phyloP scores from a whole-genome alignment of 768 basidiomycete genomes.

The Lactarius pseudohatsudake region DNA sequence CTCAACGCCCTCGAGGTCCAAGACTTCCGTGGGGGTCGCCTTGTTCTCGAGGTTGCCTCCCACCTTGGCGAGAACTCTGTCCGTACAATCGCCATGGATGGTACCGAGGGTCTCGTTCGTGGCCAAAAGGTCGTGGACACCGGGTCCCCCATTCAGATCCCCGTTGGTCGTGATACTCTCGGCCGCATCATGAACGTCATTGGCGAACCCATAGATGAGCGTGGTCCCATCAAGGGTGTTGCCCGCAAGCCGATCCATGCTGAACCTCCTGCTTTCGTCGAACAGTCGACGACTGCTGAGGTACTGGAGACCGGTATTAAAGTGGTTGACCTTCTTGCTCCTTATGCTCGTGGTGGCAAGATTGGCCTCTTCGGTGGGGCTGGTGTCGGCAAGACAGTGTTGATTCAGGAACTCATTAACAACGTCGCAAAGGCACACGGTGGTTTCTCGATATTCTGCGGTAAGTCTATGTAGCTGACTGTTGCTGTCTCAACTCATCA shows the following conservation, averaged over 20 bases:
- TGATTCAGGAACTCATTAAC: conserved; percentile 99
- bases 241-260: conserved; percentile 93
- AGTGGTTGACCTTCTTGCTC: conserved; percentile 98
- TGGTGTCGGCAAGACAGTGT: conserved; percentile 99
- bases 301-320: conserved; percentile 99
- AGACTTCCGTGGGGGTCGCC: conserved; percentile 89
- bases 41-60: conserved; percentile 98
- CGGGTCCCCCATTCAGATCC: conserved; percentile 93
- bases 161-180: conserved; percentile 91
- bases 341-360: conserved; percentile 99
- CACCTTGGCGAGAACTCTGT: conserved; percentile 99
- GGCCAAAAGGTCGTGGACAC: conserved; percentile 97
- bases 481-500: conserved; percentile 5
- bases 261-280: conserved; percentile 95
- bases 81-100: conserved; percentile 99
- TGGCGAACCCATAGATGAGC: conserved; percentile 99
- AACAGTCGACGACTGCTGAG: conserved; percentile 98
- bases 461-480: conserved; percentile 39
- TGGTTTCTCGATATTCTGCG: conserved; percentile 99
- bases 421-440: conserved; percentile 99
- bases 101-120: conserved; percentile 99
- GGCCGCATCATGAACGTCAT: conserved; percentile 99
- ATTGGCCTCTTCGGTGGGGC: conserved; percentile 99
- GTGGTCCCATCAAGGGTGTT: conserved; percentile 97
- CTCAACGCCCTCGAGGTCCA: conserved; percentile 99